Base-by-base conservation (phyloP, 2,329 filamentous ascomycete species). In the Sporothrix inflata region DNA sequence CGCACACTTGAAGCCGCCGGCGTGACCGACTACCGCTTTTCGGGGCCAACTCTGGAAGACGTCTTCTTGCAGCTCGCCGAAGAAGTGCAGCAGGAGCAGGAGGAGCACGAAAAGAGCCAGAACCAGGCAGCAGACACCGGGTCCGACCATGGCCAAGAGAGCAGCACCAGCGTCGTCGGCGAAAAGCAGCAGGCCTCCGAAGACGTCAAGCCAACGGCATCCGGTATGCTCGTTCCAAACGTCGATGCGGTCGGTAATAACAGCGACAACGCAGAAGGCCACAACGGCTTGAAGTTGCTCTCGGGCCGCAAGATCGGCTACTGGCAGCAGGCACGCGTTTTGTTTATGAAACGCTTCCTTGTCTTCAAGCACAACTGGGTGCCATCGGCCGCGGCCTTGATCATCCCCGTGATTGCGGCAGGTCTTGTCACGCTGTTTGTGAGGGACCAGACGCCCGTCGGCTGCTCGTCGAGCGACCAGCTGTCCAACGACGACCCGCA, bases 21-120 rank as follows among this genome's bases (percentile, higher is more conserved):
- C 0, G 86, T 97, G 53, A 85, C 85, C 19, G 92, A 97, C 72
- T 97, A 97, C 79, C 90, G 94, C 72, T 92, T 97, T 75, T 92
- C 92, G 19, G 94, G 94, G 0, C 95, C 94, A 0, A 97, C 93
- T 0, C 94, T 98, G 53, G 95, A 98, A 79, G 94, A 97, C 76
- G 94, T 97, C 0, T 98, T 98, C 80, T 83, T 98, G 30, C 91
- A 93, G 75, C 85, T 97, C 51, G 93, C 94, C 0, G 92, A 95
- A 77, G 94, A 97, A 79, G 87, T 94, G 73, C 86, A 85, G 72
- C 85, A 85, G 6, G 88, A 91, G 75, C 76, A 78, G 12, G 47
- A 42, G 45, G 66, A 67, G 49, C 70, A 42, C 24, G 67, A 71
- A 1, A 30, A 30, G 40, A 51, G n/a, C 9, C 63, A 30, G 40